phyloP scores from a whole-genome alignment of 2,329 filamentous ascomycete species.

The Zasmidium cellare region DNA sequence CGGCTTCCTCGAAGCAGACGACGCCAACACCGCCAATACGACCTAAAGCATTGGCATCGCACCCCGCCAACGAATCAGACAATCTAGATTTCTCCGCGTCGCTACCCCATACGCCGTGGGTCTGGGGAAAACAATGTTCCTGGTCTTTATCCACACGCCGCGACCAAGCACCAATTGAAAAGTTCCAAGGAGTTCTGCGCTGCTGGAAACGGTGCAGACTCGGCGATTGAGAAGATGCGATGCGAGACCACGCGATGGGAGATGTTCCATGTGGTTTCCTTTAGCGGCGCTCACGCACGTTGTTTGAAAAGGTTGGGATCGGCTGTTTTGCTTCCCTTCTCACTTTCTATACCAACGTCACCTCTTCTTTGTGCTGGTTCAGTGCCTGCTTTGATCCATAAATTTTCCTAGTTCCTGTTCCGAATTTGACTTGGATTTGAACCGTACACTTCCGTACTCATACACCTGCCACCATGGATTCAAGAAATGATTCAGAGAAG shows the following conservation, averaged over 20 bases:
- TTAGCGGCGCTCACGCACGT: background rate
- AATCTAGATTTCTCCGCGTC: background rate
- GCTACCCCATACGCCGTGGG: background rate
- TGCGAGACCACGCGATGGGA: background rate
- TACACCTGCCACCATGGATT: background rate
- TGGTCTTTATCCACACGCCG: background rate
- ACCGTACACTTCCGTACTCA: no score
- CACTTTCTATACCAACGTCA: background rate
- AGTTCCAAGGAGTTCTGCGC: background rate
- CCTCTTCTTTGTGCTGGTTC: background rate
- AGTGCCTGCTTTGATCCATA: no score
- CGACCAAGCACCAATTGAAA: background rate
- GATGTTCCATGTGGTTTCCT: background rate
- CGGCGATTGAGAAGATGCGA: background rate
- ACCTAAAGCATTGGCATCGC: background rate
- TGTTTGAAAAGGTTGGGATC: background rate
- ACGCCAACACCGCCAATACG: background rate
- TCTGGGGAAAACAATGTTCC: background rate
- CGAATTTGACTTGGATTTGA: no score
- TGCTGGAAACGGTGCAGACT: background rate
- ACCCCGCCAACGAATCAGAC: background rate
- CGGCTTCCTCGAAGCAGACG: background rate
- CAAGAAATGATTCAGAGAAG: background rate
- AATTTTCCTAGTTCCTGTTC: no score
- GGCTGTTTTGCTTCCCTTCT: background rate